phyloP scores from a whole-genome alignment of 257 asterid genomes.

The Eucommia ulmoides region DNA sequence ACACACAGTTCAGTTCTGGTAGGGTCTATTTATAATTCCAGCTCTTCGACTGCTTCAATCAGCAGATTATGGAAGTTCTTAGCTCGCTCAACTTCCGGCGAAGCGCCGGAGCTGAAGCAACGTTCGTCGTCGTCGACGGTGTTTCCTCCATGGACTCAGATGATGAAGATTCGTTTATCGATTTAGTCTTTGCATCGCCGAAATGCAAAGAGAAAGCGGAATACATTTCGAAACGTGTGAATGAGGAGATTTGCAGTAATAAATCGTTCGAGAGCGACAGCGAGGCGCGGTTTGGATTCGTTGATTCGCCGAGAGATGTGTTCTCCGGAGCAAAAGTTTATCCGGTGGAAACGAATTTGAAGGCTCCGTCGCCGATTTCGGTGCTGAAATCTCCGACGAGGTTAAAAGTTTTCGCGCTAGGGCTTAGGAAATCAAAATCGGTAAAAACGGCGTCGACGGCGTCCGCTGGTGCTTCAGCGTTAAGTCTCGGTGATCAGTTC shows the following conservation, averaged over 20 bases:
- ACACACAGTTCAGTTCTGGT: no score
- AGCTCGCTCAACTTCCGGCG: constrained; percentile 53
- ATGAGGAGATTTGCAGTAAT: no score
- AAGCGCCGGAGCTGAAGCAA: not conserved
- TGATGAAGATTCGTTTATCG: constrained; percentile 61
- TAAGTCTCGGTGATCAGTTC: not conserved
- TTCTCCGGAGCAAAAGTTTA: constrained; percentile 16
- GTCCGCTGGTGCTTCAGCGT: constrained; percentile 4
- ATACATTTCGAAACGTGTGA: no score
- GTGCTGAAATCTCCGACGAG: constrained; percentile 49
- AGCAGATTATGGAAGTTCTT: constrained; percentile 54
- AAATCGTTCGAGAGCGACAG: not conserved
- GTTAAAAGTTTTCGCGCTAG: constrained; percentile 36
- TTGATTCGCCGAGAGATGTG: constrained; percentile 31
- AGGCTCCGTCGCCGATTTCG: constrained; percentile 35
- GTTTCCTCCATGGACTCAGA: constrained; percentile 20
- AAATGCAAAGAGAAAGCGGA: constrained; percentile 2
- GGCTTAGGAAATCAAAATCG: constrained; percentile 38
- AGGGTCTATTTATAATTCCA: no score
- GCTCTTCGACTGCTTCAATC: no score
- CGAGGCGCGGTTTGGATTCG: constrained; percentile 6
- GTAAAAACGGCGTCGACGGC: constrained; percentile 18
- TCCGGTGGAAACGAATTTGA: constrained; percentile 15
- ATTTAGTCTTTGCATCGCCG: constrained; percentile 45
- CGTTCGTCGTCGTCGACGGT: not conserved